Base-by-base conservation (phyloP, 495 filamentous ascomycete species). In the Oleoguttula mirabilis region DNA sequence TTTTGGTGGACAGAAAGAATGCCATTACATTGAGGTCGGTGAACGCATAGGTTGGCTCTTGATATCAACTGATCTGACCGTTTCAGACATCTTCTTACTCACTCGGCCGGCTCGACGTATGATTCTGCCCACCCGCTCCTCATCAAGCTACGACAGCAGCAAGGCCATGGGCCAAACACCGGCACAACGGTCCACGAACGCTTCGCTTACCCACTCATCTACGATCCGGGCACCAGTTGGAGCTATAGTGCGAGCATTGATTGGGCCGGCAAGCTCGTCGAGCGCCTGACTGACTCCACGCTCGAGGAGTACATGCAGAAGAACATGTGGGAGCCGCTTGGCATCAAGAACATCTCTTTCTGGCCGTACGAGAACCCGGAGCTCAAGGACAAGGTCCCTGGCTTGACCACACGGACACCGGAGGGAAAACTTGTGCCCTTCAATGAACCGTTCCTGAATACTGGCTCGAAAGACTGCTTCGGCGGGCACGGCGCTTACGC, bases 401-500 rank as follows among this genome's bases (percentile, higher is more conserved):
- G 28, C 21, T 17, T 47, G 3, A 46, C 37, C 1, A 17, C 15
- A 10, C 48, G 48, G 4, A 41, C 25, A 39, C 52, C 20, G 32
- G 47, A 32, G 14, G 52, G 27, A 38, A 55, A 40, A 39, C 45
- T 38, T 27, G 51, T 16, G 43, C 51, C 12, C 5, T 51, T 17
- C 48, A 54, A 15, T 35, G 51, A 30, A 41, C 55, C 31, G 50
- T 57, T 47, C 48, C 48, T 36, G 20, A 58, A 57, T 20, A 44
- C 49, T 30, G 32, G 47, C 37, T 32, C 41, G 2, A 57, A 40
- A 7, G 62, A 67, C 12, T 61, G 67, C 43, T 57, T 67, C 21
- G 77, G 73, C 2, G 77, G 77, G 1, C 64, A 63, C 8, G 77
- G 77, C 1, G 27, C 70, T 15, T 76, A 61, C 37, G 59, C 64